Conservation (phyloP, 805 yeast genomes). For the Monosporozyma servazzii region DNA sequence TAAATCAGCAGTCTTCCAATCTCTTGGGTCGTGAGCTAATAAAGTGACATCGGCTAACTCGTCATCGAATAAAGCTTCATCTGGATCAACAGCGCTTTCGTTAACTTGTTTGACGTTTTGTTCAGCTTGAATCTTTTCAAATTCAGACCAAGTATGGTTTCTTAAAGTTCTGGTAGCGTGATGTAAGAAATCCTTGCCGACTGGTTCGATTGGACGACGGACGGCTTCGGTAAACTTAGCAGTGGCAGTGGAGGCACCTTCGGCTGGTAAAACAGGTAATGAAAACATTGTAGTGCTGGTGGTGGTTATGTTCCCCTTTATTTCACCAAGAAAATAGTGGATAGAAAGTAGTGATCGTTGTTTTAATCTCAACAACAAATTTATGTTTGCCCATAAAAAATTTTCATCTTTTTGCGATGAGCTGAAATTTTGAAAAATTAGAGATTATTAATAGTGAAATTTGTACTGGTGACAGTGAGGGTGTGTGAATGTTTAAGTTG, state of each 20-base stretch:
- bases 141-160: constrained; percentile 98
- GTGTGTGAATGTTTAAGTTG: too few relatives aligned
- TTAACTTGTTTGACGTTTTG: constrained; percentile 69
- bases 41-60: constrained; percentile 71
- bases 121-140: constrained; percentile 86
- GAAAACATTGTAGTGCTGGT: constrained; percentile 14
- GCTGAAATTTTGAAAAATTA: not conserved
- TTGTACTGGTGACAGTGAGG: not conserved
- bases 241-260: constrained; percentile 42
- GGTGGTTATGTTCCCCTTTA: not conserved
- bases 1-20: constrained; percentile 94
- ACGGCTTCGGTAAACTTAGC: constrained; percentile 48
- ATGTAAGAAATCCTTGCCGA: constrained; percentile 89
- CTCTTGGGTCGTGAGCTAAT: constrained; percentile 88
- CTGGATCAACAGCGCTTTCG: constrained; percentile 48
- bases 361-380: not conserved
- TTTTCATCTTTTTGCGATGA: constrained; percentile 3
- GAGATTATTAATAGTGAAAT: not conserved
- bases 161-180: constrained; percentile 93
- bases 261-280: constrained; percentile 42
- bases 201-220: constrained; percentile 88
- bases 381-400: not conserved
- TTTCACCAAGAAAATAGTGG: not conserved
- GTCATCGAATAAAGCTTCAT: constrained; percentile 38
- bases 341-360: not conserved